Evolutionary conservation across 139 green algal species (phyloP).

Genomic region (Chlorella sp.): DNA sequence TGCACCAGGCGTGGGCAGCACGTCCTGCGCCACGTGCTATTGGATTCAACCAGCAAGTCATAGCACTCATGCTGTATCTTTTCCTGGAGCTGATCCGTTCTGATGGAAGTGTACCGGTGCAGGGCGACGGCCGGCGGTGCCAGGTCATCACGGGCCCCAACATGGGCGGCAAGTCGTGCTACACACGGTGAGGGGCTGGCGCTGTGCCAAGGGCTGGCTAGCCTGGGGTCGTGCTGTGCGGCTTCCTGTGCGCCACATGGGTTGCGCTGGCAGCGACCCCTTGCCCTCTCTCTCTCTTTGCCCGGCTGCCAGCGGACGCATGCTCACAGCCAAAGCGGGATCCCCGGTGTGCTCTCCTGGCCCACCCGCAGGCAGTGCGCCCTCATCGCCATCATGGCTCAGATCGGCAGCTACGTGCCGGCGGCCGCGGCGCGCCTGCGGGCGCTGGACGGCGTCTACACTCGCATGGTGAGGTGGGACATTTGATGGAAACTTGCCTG

Average conservation of each 20-base stretch:
- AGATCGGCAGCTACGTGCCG: slow-evolving; percentile 90
- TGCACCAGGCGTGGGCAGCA: too few species aligned
- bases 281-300: too few species aligned
- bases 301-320: too few species aligned
- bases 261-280: too few species aligned
- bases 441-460: slow-evolving; percentile 84
- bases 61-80: neutral
- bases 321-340: too few species aligned
- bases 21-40: too few species aligned
- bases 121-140: slow-evolving; percentile 62
- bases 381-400: slow-evolving; percentile 89
- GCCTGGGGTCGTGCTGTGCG: neutral
- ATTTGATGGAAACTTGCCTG: too few species aligned
- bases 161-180: slow-evolving; percentile 92
- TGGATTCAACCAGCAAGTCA: too few species aligned
- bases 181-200: too few species aligned
- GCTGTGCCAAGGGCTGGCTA: too few species aligned
- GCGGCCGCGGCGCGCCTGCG: slow-evolving; percentile 63
- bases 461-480: slow-evolving; percentile 71
- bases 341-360: too few species aligned
- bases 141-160: slow-evolving; percentile 86
- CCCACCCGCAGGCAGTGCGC: slow-evolving; percentile 65
- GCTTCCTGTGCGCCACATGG: neutral
- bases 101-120: neutral
- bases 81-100: neutral